Base-by-base conservation (phyloP, 139 green algal genomes). In the Zygnema cylindricum region DNA sequence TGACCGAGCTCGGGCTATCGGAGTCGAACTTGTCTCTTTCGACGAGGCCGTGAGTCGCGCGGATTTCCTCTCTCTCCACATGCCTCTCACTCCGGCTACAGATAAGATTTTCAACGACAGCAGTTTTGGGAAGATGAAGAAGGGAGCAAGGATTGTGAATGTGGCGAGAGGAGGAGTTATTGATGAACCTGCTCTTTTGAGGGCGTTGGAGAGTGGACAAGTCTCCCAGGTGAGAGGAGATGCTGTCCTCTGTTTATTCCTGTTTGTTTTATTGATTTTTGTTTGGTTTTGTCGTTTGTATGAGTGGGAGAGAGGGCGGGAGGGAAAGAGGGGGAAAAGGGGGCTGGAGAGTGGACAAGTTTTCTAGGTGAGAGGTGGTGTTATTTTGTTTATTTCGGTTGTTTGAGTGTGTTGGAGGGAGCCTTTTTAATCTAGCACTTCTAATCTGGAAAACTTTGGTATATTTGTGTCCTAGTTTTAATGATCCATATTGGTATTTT, bases 151-250 rank as follows among this genome's bases (percentile, higher is more conserved):
- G 75, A 95, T 99, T 77, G 93, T 98, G 69, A 99, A 99, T 84
- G 97, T 99, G 21, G 97, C 97, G 0, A 94, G 97, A 42, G 97
- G 97, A 36, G 97, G 96, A 23, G 97, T 99, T 7, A 98, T 99
- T 73, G 94, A 98, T 55, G 97, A 98, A 87, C 82, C 88, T 0
- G 95, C 96, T 0, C 94, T 99, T 1, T 89, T 92, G 1, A 86
- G 92, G 2, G 97, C 97, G 0, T 92, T 99, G 35, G 96, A 99
- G 49, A 89, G 89, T 30, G 94, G 94, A 81, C 86, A 90, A 0
- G 94, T 96, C 22, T 94, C 95, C 43, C 85, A 92, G 92, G 86
- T 90, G 83, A n/a, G 86, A 77, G 76, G 33, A 25, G 71, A 2
- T 35, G 38, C 1, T 30, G 35, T n/a, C 57, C 30, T 42, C 75